phyloP scores from a whole-genome alignment of 1,139 yeast genomes.

The Taphrina confusa region DNA sequence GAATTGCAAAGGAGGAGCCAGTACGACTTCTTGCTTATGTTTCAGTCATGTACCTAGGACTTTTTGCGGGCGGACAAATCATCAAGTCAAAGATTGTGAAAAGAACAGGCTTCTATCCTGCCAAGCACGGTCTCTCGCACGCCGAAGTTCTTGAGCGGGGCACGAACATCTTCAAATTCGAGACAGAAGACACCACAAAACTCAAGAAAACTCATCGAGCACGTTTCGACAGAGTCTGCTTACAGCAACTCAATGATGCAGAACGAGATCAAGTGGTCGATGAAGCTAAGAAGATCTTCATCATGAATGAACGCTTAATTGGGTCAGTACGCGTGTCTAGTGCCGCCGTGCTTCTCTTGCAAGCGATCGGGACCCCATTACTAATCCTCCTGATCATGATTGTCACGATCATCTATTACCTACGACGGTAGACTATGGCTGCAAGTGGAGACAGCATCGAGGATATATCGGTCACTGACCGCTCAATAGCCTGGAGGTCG shows the following conservation, averaged over 20 bases:
- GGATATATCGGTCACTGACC: too few species aligned
- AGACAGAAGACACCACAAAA: slow-evolving; percentile 56
- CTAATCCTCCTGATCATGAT: background rate
- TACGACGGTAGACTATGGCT: too few species aligned
- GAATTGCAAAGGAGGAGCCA: slow-evolving; percentile 62
- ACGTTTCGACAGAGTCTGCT: slow-evolving; percentile 69
- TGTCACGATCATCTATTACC: too few species aligned
- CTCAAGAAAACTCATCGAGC: slow-evolving; percentile 61
- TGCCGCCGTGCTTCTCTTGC: slow-evolving; percentile 6
- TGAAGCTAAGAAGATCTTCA: slow-evolving; percentile 67
- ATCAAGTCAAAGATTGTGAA: slow-evolving; percentile 67
- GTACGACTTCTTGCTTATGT: slow-evolving; percentile 75
- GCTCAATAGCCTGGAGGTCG: too few species aligned
- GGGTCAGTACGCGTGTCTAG: slow-evolving; percentile 15
- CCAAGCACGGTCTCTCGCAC: slow-evolving; percentile 62
- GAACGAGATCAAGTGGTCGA: slow-evolving; percentile 70
- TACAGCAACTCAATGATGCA: slow-evolving; percentile 64
- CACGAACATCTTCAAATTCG: slow-evolving; percentile 71
- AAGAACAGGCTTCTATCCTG: slow-evolving; percentile 74
- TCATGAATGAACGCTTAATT: slow-evolving; percentile 53
- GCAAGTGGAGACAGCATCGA: too few species aligned
- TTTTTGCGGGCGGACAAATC: slow-evolving; percentile 82
- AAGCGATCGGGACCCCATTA: slow-evolving; percentile 4
- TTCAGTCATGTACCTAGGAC: slow-evolving; percentile 81
- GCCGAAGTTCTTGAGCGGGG: slow-evolving; percentile 64